Evolutionary conservation across 1,284 basidiomycete species (phyloP).

Genomic region (Cerioporus squamosus): DNA sequence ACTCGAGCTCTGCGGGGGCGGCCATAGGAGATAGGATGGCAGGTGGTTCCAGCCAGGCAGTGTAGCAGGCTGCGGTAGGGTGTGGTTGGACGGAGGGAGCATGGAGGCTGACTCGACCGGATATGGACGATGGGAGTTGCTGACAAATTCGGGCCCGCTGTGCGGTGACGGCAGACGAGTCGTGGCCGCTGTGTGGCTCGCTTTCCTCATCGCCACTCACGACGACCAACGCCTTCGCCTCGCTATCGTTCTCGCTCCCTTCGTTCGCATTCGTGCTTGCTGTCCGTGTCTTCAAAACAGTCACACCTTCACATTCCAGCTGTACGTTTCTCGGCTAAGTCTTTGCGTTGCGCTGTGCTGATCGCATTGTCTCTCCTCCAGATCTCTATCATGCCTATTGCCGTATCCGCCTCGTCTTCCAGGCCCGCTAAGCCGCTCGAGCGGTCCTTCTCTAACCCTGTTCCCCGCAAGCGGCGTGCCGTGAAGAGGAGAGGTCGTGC

Average conservation of each 20-base stretch:
- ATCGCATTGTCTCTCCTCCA: conserved; percentile 13
- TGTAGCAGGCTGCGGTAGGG: conserved; percentile 2
- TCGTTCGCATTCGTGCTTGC: conserved; percentile 1
- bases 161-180: conserved; percentile 22
- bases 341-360: neutral
- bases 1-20: too few relatives aligned
- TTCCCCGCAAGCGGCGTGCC: conserved; percentile 40
- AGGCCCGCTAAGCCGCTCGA: conserved; percentile 20
- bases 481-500: conserved; percentile 58
- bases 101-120: conserved; percentile 13
- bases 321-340: conserved; percentile 11
- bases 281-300: neutral
- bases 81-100: neutral
- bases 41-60: too few relatives aligned
- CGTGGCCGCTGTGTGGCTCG: conserved; percentile 17
- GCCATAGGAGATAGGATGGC: too few relatives aligned
- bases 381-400: conserved; percentile 22
- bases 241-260: conserved; percentile 4
- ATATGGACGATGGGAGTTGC: conserved; percentile 18
- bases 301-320: neutral
- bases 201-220: conserved; percentile 22
- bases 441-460: conserved; percentile 22
- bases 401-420: conserved; percentile 17
- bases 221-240: conserved; percentile 10
- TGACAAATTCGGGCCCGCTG: conserved; percentile 21